A percentile compares a stretch with the other conserved stretches of the same genome.
Evolutionary conservation across 257 asterid species (phyloP).

Genomic region (Solanum arcanum): DNA sequence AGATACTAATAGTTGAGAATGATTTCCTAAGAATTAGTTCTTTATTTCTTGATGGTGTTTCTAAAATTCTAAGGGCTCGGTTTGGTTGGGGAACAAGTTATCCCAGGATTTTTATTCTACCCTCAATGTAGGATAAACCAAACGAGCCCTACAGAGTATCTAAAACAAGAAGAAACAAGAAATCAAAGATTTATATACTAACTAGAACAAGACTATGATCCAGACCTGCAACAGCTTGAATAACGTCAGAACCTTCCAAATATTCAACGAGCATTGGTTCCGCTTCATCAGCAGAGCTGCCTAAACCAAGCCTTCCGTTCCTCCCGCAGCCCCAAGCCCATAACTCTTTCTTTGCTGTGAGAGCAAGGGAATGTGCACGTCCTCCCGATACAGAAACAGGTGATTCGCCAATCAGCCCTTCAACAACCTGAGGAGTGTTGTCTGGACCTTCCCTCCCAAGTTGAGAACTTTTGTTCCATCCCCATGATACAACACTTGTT

Average conservation of each 20-base stretch:
- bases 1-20: not conserved
- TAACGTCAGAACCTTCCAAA: conserved; percentile 49
- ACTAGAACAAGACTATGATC: conserved; percentile 75
- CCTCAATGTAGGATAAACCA: not conserved
- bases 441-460: conserved; percentile 72
- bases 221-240: conserved; percentile 77
- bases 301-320: conserved; percentile 81
- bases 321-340: conserved; percentile 97
- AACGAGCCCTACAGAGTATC: not conserved
- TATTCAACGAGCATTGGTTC: conserved; percentile 59
- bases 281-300: conserved; percentile 66
- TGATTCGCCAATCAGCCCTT: conserved; percentile 29
- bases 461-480: conserved; percentile 76
- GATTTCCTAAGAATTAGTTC: not conserved
- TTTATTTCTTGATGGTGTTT: not conserved
- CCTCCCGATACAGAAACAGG: conserved; percentile 63
- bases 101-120: not conserved
- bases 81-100: not conserved
- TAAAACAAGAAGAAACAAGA: not conserved
- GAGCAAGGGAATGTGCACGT: conserved; percentile 63
- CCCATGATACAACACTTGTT: conserved; percentile 60
- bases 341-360: conserved; percentile 44
- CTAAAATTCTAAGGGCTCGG: not conserved
- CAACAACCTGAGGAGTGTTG: conserved; percentile 38
- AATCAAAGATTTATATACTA: conserved; percentile 14